phyloP scores from a whole-genome alignment of 2,329 filamentous ascomycete genomes.

The Venturiaceae sp. region DNA sequence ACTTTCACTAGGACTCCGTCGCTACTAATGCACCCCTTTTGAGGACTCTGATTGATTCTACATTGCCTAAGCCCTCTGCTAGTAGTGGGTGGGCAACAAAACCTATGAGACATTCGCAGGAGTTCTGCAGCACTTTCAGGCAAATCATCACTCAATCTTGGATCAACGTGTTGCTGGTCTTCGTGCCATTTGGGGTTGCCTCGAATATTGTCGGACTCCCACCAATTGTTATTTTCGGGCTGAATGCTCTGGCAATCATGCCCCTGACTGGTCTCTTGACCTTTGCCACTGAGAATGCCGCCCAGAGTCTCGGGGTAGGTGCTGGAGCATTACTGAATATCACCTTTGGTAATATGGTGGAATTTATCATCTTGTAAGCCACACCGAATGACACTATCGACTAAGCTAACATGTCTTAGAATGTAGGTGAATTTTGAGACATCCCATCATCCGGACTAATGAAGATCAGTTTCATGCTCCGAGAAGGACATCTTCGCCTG shows the following conservation, averaged over 20 bases:
- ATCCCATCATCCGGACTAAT: not conserved
- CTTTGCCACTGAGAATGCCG: conserved; percentile 67
- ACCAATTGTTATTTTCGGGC: conserved; percentile 57
- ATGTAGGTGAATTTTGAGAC: not conserved
- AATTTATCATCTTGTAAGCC: conserved; percentile 60
- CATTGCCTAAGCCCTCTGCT: too few species aligned
- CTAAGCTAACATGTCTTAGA: not conserved
- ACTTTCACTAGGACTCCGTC: too few species aligned
- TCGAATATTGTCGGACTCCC: conserved; percentile 29
- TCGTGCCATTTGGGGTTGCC: conserved; percentile 2
- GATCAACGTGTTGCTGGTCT: conserved; percentile 5
- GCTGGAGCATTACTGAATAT: conserved; percentile 66
- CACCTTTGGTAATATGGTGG: conserved; percentile 70
- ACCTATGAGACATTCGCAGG: too few species aligned
- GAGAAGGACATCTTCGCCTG: not conserved
- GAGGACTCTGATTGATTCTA: too few species aligned
- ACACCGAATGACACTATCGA: not conserved
- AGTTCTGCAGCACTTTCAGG: not conserved
- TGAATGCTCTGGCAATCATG: conserved; percentile 68
- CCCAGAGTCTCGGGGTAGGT: conserved; percentile 61
- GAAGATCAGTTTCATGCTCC: not conserved
- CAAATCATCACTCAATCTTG: not conserved
- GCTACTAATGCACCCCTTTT: too few species aligned
- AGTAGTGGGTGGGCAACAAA: too few species aligned
- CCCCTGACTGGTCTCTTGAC: conserved; percentile 63